Evolutionary conservation across 192 early-diverging fungal species (phyloP), one percentile per base, ranked within the genome.

Genomic region (Funneliformis mosseae): DNA sequence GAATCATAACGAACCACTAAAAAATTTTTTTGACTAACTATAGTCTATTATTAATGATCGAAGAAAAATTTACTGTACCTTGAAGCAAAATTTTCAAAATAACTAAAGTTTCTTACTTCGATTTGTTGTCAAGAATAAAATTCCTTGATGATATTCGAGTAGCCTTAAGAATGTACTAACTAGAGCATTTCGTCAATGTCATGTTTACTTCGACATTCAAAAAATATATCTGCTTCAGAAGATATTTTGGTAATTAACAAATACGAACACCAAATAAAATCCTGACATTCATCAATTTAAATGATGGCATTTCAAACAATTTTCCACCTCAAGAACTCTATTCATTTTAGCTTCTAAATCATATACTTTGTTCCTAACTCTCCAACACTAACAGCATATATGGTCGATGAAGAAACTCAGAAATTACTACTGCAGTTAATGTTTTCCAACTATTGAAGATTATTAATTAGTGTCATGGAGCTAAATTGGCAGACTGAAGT

Each of bases 121-220:
- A 76, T 92, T 92, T n/a, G 90, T 92, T 12, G 91, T 92, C 27
- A 92, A 77, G 78, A 92, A 92, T 12, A 92, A 81, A 61, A 92
- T 91, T 4, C 91, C 91, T 41, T 83, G 86, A 60, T 92, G 88
- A 72, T 92, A 92, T 81, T 92, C 91, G 21, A 92, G 68, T 48
- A 92, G 72, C 9, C 89, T 78, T 23, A 92, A 82, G 83, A 92
- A 87, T 45, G 92, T 87, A 62, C 88, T 83, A 4, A 90, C 89
- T 83, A 90, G 82, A 45, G 89, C 85, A 75, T 90, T 91, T 5
- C 89, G 79, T n/a, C 87, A 9, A 91, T 81, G 68, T 91, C 90
- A 64, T 76, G 68, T 2, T 80, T 77, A 12, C 76, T 81, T 10
- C 90, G 74, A 73, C 87, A 85, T 81, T 91, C 90, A 63, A 91